Conservation (phyloP, 306 rosid genomes). For the Herpetospermum pedunculosum region DNA sequence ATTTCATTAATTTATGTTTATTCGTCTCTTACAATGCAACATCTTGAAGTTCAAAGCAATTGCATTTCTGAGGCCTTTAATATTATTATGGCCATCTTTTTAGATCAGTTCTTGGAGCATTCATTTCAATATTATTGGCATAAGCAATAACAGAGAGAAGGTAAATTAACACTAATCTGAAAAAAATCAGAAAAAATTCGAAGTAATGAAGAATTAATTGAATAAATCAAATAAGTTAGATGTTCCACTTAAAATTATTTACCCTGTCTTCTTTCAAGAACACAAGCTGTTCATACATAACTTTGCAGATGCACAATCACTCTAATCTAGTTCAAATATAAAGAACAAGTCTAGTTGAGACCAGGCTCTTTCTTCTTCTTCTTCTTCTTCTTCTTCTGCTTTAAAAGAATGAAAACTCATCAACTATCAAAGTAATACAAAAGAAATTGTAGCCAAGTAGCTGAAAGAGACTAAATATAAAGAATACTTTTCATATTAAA, state of each 20-base stretch:
- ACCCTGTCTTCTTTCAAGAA: not conserved
- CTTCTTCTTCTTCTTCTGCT: not conserved
- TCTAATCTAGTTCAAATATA: not conserved
- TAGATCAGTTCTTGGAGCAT: not conserved
- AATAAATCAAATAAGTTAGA: not conserved
- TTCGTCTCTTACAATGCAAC: not conserved
- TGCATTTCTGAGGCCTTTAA: not conserved
- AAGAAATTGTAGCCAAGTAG: not conserved
- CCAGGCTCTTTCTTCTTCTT: not conserved
- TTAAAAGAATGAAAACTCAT: not conserved
- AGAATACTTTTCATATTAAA: not conserved
- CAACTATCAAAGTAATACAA: not conserved
- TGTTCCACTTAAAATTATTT: not conserved
- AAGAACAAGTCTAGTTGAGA: slow-evolving; percentile 1
- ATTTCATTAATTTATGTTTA: slow-evolving; percentile 22
- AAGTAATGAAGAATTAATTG: not conserved
- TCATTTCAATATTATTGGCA: not conserved
- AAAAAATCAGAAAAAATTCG: not conserved
- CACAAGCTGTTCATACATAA: not conserved
- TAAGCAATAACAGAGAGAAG: not conserved
- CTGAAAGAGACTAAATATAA: slow-evolving; percentile 2
- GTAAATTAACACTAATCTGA: not conserved
- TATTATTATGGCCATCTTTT: not conserved
- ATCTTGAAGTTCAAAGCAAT: slow-evolving; percentile 4
- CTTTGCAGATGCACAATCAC: not conserved